A percentile compares a stretch with the other conserved stretches of the same genome.
phyloP scores from a whole-genome alignment of 2,329 filamentous ascomycete genomes.

The Fusarium sp. region DNA sequence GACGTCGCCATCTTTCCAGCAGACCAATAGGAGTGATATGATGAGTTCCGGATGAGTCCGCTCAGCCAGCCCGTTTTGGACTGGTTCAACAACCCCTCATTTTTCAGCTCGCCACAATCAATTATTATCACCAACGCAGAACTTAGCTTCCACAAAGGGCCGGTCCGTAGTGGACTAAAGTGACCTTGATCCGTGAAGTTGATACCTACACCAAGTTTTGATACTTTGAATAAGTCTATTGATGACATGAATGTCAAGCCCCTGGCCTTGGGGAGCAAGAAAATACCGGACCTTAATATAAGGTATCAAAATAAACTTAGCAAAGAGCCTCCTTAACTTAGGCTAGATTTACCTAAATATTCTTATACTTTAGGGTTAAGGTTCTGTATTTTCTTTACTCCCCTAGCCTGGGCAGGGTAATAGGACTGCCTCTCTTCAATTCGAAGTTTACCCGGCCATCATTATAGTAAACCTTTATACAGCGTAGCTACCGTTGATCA shows the following conservation, averaged over 20 bases:
- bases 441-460: background rate
- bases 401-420: too few species aligned
- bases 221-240: fast-evolving
- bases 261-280: too few species aligned
- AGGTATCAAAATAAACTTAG: too few species aligned
- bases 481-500: fast-evolving
- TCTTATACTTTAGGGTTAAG: too few species aligned
- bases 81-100: background rate
- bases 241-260: fast-evolving
- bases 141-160: background rate
- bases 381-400: too few species aligned
- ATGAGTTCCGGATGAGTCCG: background rate
- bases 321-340: too few species aligned
- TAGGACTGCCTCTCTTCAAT: fast-evolving
- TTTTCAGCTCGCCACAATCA: background rate
- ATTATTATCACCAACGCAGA: fast-evolving
- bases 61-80: background rate
- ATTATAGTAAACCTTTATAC: fast-evolving
- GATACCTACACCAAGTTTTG: fast-evolving
- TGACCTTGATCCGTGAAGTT: fast-evolving
- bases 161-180: fast-evolving
- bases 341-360: too few species aligned
- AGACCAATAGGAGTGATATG: background rate
- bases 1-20: background rate
- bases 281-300: too few species aligned